A percentile compares a stretch with the other conserved stretches of the same genome.
Conservation (phyloP, 1,139 yeast species). For the Kodamaea arcana region DNA sequence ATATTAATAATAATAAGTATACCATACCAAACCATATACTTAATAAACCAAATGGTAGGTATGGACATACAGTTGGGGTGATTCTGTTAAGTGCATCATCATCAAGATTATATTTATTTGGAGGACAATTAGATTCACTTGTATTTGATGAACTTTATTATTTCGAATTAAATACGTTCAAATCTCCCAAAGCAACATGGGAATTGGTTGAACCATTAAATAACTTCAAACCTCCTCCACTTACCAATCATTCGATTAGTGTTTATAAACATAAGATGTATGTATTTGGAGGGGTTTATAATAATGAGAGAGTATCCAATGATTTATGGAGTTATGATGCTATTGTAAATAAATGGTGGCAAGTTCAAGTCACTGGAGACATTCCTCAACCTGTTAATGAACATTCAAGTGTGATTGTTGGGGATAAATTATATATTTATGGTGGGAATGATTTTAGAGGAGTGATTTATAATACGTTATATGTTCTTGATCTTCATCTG, state of each 20-base stretch:
- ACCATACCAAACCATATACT: constrained; percentile 84
- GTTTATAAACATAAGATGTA: constrained; percentile 75
- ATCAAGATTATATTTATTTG: constrained; percentile 79
- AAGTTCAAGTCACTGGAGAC: constrained; percentile 48
- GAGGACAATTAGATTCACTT: constrained; percentile 90
- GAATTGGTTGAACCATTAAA: constrained; percentile 57
- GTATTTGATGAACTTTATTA: constrained; percentile 82
- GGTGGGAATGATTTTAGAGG: constrained; percentile 90
- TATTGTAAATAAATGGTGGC: constrained; percentile 60
- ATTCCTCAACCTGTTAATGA: constrained; percentile 87
- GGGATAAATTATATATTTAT: constrained; percentile 75
- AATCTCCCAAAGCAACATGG: constrained; percentile 84
- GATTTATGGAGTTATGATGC: constrained; percentile 87
- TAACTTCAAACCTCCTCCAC: constrained; percentile 73
- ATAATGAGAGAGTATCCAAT: constrained; percentile 68
- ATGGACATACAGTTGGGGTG: constrained; percentile 78
- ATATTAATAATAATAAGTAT: constrained; percentile 86
- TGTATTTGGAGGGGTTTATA: constrained; percentile 89
- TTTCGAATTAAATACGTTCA: constrained; percentile 85
- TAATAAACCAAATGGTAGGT: constrained; percentile 83
- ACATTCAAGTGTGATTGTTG: constrained; percentile 79
- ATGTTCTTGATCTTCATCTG: constrained; percentile 72
- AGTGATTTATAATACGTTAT: constrained; percentile 60
- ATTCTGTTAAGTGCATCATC: constrained; percentile 61
- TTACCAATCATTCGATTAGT: constrained; percentile 89